Percentiles rank a stretch among this genome's conserved stretches.
Conservation (phyloP, 306 rosid genomes). For the Cucumis hystrix region DNA sequence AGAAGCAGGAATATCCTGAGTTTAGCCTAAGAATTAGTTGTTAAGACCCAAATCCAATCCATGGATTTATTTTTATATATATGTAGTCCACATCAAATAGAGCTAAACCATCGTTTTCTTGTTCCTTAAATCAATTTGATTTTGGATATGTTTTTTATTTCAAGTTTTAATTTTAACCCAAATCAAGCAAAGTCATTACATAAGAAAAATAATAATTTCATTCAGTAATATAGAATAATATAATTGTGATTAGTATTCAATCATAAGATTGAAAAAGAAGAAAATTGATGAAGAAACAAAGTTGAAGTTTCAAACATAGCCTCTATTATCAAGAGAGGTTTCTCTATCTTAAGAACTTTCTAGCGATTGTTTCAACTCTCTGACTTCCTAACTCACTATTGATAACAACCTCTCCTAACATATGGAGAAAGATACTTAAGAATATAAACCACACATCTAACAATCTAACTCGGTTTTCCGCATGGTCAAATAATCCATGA, state of each 20-base stretch:
- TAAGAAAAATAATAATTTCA: background rate
- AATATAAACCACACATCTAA: background rate
- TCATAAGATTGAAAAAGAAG: background rate
- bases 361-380: background rate
- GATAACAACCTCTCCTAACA: background rate
- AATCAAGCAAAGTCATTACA: background rate
- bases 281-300: background rate
- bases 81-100: background rate
- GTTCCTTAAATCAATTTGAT: background rate
- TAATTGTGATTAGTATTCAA: background rate
- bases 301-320: background rate
- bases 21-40: background rate
- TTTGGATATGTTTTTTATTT: background rate
- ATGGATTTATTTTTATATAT: background rate
- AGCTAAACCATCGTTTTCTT: background rate
- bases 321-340: background rate
- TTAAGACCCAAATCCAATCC: background rate
- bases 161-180: background rate
- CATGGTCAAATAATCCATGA: background rate
- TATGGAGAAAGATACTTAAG: background rate
- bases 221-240: background rate
- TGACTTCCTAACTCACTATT: background rate
- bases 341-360: background rate
- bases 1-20: background rate
- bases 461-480: background rate